phyloP scores from a whole-genome alignment of 2,329 filamentous ascomycete species.

The Phyllosticta citriasiana region DNA sequence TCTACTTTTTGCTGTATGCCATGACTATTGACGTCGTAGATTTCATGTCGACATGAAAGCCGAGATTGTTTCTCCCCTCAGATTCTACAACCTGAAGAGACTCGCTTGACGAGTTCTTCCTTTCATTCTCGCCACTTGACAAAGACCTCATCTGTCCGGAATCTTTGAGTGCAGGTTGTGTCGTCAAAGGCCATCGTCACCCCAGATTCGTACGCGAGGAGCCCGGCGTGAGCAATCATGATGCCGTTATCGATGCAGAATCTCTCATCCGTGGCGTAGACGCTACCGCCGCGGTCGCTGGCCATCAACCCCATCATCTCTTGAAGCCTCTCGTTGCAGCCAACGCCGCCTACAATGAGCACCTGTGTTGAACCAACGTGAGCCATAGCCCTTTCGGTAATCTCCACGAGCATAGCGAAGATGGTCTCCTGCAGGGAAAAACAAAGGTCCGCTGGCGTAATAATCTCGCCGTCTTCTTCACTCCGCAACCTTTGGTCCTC shows the following conservation, averaged over 20 bases:
- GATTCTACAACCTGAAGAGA: background rate
- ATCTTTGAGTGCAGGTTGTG: slow-evolving; percentile 55
- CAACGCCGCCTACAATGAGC: slow-evolving; percentile 89
- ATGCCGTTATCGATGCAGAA: slow-evolving; percentile 99
- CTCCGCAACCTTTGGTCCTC: slow-evolving; percentile 31
- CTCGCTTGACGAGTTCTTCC: no score
- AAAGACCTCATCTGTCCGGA: slow-evolving; percentile 41
- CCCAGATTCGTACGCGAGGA: slow-evolving; percentile 75
- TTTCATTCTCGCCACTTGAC: slow-evolving; percentile 39
- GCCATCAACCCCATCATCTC: slow-evolving; percentile 99
- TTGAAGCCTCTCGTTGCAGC: slow-evolving; percentile 87
- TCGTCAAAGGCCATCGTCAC: slow-evolving; percentile 68
- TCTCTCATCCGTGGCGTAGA: slow-evolving; percentile 91
- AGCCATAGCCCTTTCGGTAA: slow-evolving; percentile 96
- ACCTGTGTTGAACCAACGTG: slow-evolving; percentile 89
- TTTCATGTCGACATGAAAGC: no score
- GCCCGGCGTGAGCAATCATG: slow-evolving; percentile 95
- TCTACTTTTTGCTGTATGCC: no score
- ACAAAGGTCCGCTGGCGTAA: slow-evolving; percentile 79
- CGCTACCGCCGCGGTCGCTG: slow-evolving; percentile 71
- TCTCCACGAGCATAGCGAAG: slow-evolving; percentile 95
- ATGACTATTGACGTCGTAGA: no score
- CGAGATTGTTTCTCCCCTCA: background rate
- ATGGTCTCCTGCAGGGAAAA: slow-evolving; percentile 94
- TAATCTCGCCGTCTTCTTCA: slow-evolving; percentile 43